Base-by-base conservation (phyloP, 202 grass and related monocot species). In the Elaeis oleifera region DNA sequence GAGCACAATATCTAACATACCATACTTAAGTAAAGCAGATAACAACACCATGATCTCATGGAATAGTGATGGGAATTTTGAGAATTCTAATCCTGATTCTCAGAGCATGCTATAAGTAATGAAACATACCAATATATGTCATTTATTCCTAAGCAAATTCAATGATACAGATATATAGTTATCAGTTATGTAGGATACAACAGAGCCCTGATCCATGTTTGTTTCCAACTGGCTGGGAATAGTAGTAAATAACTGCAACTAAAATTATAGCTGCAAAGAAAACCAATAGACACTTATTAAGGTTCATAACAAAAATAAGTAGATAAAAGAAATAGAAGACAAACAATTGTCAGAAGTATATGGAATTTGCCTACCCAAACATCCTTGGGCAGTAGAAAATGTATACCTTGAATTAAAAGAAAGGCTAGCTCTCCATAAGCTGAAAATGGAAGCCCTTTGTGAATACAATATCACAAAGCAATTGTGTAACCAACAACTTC, bases 391-490 rank as follows among this genome's bases (percentile, higher is more conserved):
- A 55, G 20, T 22, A 11, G 1, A 67, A 24, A 23, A 39, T 50
- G 44, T 67, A 70, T 69, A 96, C 91, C 85, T 86, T 99, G 94
- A 74, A 92, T 86, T 69, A 99, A 79, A 61, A 99, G 88, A 72
- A 92, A 99, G 69, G 67, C 82, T 65, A 99, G 81, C 51, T 99
- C 94, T 49, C 94, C 94, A 76, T 99, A 99, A 39, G 88, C 88
- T 67, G 94, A 92, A 74, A 99, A 99, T 6, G 94, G 76, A 61
- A 99, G 71, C 73, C 84, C 88, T 80, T 92, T 99, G 77, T 99
- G 88, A 72, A 99, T 76, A 88, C 88, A 99, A 81, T 99, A 99
- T 63, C 88, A 79, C 65, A 99, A 71, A 81, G 88, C 83, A 89
- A 92, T 99, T 0, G 88, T 99, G 59, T 99, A 99, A 48, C 94